Conservation (phyloP, 2,329 filamentous ascomycete genomes). For the Akanthomyces lecanii region DNA sequence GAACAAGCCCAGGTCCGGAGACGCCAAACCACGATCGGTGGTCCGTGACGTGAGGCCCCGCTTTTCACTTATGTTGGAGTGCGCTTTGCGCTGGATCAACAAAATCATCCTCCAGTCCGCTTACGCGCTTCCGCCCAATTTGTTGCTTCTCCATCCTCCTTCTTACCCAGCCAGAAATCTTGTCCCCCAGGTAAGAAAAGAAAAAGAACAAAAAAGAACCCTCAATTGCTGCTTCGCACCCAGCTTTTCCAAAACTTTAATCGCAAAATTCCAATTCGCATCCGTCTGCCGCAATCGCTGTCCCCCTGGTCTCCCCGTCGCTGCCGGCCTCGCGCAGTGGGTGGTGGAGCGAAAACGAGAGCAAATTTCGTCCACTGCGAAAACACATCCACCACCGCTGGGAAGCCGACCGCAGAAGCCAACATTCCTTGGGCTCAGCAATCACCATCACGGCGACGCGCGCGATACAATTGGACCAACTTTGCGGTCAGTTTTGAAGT, state of each 20-base stretch:
- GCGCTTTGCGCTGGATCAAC: slow-evolving; percentile 20
- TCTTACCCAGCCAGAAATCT: slow-evolving; percentile 15
- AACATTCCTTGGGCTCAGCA: background rate
- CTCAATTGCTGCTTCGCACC: background rate
- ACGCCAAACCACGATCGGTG: slow-evolving; percentile 18
- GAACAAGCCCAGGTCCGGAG: background rate
- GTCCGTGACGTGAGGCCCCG: slow-evolving; percentile 22
- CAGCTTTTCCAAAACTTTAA: background rate
- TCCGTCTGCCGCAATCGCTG: background rate
- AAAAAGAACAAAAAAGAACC: background rate
- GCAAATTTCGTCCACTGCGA: slow-evolving; percentile 8
- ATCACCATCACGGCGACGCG: background rate
- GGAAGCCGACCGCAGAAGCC: background rate
- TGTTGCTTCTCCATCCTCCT: slow-evolving; percentile 21
- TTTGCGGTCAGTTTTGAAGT: background rate
- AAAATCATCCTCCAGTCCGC: slow-evolving; percentile 25
- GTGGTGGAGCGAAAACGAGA: slow-evolving; percentile 1
- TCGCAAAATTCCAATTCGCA: background rate
- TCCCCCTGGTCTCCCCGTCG: background rate
- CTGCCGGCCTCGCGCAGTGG: background rate
- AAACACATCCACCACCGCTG: background rate
- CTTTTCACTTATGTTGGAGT: slow-evolving; percentile 18
- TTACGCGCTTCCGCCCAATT: slow-evolving; percentile 21
- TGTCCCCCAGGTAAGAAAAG: slow-evolving; percentile 17
- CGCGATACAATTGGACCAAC: background rate